These are phyloP conservation scores for Mollisia scopiformis DNA, from an alignment of 2,329 filamentous ascomycete species.

Conservation along the genomic window DNA sequence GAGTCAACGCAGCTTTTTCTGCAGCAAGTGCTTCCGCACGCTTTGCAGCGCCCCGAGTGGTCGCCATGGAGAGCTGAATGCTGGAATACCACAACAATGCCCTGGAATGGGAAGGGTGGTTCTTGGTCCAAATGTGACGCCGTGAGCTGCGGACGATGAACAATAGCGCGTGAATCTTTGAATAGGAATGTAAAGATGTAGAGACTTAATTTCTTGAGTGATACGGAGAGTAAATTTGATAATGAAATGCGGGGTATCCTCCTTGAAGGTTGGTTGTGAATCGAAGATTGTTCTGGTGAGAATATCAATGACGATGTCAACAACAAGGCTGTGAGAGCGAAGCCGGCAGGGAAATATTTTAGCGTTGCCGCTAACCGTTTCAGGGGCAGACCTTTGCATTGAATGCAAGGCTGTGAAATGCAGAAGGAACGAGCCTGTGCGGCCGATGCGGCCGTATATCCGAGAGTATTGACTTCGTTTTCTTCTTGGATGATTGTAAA, in stretches of 20 bases:
- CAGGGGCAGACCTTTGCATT: no score
- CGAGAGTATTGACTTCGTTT: no score
- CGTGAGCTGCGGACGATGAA: background rate
- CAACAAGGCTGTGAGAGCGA: background rate
- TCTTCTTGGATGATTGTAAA: no score
- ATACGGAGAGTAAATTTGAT: background rate
- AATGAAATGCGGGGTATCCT: background rate
- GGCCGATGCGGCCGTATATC: no score
- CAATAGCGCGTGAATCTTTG: no score
- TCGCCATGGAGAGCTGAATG: slow-evolving; percentile 11
- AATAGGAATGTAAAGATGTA: no score
- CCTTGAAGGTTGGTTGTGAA: background rate
- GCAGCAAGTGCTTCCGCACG: slow-evolving; percentile 13
- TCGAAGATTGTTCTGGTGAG: background rate
- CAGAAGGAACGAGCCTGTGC: no score
- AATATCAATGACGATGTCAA: background rate
- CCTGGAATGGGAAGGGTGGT: background rate
- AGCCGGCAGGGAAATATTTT: background rate
- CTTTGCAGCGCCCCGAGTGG: slow-evolving; percentile 16
- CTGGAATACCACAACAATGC: no score
- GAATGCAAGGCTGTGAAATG: no score
- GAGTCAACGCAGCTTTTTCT: background rate
- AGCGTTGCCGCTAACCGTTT: background rate
- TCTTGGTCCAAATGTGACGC: background rate
- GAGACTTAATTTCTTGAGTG: background rate